Conservation (phyloP, 192 early-diverging fungal species). For the Coemansia sp. region DNA sequence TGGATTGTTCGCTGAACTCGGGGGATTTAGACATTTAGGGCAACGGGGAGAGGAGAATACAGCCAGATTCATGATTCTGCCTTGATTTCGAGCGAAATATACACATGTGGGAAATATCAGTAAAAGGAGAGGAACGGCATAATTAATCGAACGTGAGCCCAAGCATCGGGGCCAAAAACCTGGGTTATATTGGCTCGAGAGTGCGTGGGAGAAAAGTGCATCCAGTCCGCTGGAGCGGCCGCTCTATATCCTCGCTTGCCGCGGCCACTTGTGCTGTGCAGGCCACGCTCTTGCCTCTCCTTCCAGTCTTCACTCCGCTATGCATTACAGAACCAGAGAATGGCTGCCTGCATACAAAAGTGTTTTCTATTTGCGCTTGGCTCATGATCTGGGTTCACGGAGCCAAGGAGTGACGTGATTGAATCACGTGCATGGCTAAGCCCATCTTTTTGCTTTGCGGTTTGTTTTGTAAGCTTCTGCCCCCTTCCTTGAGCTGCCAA, state of each 20-base stretch:
- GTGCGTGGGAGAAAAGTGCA: not conserved
- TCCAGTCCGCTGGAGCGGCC: not conserved
- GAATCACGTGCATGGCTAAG: not conserved
- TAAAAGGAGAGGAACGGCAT: not conserved
- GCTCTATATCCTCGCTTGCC: not conserved
- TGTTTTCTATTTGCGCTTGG: not conserved
- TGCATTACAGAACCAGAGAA: not conserved
- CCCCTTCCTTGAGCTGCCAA: not conserved
- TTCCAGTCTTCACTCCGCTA: not conserved
- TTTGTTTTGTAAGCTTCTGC: not conserved
- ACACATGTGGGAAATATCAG: not conserved
- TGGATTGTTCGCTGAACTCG: constrained; percentile 3
- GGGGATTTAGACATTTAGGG: constrained; percentile 2
- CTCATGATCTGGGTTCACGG: not conserved
- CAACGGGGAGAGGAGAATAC: not conserved
- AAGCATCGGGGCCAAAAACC: not conserved
- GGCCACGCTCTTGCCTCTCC: not conserved
- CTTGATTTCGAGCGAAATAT: not conserved
- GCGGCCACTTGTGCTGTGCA: not conserved
- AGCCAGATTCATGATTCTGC: not conserved
- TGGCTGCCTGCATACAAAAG: not conserved
- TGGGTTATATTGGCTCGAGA: not conserved
- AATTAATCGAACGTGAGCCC: not conserved
- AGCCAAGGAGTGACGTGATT: not conserved
- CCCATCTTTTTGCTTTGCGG: too few species aligned